These are phyloP conservation scores for Lathyrus oleraceus DNA, from an alignment of 306 rosid genomes.

Conservation along the genomic window DNA sequence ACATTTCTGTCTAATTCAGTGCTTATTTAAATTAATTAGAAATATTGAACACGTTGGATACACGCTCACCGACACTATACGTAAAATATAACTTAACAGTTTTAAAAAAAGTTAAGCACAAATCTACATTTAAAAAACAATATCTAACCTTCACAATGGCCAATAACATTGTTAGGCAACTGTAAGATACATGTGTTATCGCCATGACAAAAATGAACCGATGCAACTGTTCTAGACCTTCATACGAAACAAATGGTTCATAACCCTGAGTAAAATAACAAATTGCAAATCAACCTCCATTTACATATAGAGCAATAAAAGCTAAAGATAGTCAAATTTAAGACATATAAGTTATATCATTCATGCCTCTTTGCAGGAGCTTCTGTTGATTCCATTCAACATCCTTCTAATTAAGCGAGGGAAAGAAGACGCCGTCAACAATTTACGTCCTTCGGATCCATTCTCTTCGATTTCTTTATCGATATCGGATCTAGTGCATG, in stretches of 20 bases:
- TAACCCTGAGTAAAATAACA: conserved; percentile 60
- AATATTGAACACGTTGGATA: not conserved
- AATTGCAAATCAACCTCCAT: conserved; percentile 32
- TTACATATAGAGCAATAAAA: conserved; percentile 22
- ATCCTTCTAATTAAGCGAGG: conserved; percentile 59
- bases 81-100: not conserved
- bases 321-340: conserved; percentile 20
- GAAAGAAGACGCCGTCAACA: conserved; percentile 52
- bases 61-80: not conserved
- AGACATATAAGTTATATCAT: conserved; percentile 21
- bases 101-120: not conserved
- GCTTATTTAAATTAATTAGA: not conserved
- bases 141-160: conserved; percentile 87
- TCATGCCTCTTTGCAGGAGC: conserved; percentile 74
- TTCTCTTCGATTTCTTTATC: conserved; percentile 57
- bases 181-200: conserved; percentile 87
- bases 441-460: conserved; percentile 58
- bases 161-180: conserved; percentile 95
- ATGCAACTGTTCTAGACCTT: conserved; percentile 98
- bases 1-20: not conserved
- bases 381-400: conserved; percentile 51
- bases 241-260: conserved; percentile 89
- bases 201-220: conserved; percentile 99
- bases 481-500: conserved; percentile 75
- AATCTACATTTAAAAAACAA: conserved; percentile 10